These are phyloP conservation scores for Backusella tuberculispora DNA, from an alignment of 192 early-diverging fungal species.

Conservation along the genomic window DNA sequence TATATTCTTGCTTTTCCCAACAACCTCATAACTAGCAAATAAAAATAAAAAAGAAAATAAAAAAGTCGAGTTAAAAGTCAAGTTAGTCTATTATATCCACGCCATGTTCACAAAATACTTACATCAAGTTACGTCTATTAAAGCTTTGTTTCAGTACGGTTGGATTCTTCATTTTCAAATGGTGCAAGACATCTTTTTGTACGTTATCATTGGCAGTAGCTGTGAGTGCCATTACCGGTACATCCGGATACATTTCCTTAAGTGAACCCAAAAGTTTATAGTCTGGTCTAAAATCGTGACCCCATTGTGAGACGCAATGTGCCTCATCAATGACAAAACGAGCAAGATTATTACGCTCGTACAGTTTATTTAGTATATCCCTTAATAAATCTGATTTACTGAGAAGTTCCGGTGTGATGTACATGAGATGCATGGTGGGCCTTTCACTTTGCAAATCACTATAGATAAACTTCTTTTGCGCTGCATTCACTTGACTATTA, in stretches of 20 bases:
- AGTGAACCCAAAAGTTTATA: slow-evolving; percentile 64
- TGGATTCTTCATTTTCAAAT: slow-evolving; percentile 74
- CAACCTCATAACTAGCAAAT: slow-evolving; percentile 62
- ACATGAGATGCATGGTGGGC: slow-evolving; percentile 68
- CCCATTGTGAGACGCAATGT: slow-evolving; percentile 96
- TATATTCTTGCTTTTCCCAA: slow-evolving; percentile 55
- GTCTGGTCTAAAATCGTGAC: slow-evolving; percentile 92
- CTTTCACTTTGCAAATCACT: slow-evolving; percentile 53
- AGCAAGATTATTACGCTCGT: slow-evolving; percentile 67
- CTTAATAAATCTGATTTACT: slow-evolving; percentile 64
- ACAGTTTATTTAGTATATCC: slow-evolving; percentile 56
- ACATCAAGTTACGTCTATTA: slow-evolving; percentile 81
- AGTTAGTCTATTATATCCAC: neutral
- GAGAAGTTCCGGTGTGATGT: slow-evolving; percentile 91
- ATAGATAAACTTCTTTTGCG: slow-evolving; percentile 58
- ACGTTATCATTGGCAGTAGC: slow-evolving; percentile 94
- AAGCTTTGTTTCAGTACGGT: slow-evolving; percentile 82
- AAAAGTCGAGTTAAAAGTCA: neutral
- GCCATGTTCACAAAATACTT: neutral
- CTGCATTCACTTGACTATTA: slow-evolving; percentile 60
- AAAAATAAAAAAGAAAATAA: neutral
- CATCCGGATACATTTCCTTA: slow-evolving; percentile 67
- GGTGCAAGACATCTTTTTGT: slow-evolving; percentile 76
- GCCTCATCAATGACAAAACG: slow-evolving; percentile 97
- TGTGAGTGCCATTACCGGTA: slow-evolving; percentile 93